A percentile compares a stretch with the other conserved stretches of the same genome.
Conservation (phyloP, 1,139 yeast species). For the Suhomyces chickasaworum region DNA sequence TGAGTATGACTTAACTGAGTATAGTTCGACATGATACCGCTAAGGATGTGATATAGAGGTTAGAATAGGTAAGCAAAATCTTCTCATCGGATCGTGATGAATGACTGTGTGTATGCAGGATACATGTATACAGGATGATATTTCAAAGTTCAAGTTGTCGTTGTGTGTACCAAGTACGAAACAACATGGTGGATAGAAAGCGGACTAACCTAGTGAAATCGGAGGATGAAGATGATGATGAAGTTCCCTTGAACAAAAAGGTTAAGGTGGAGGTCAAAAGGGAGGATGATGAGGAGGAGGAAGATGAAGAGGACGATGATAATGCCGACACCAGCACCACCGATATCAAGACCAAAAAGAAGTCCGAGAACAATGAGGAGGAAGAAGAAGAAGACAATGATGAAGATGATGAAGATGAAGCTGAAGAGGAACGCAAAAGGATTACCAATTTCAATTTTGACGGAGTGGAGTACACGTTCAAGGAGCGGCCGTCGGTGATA, state of each 20-base stretch:
- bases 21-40: slow-evolving; percentile 47
- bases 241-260: slow-evolving; percentile 39
- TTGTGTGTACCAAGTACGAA: not conserved
- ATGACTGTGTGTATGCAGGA: not conserved
- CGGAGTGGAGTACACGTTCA: slow-evolving; percentile 81
- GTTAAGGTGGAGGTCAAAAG: slow-evolving; percentile 23
- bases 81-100: slow-evolving; percentile 4
- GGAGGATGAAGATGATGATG: slow-evolving; percentile 34
- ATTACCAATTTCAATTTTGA: slow-evolving; percentile 53
- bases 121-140: not conserved
- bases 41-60: not conserved
- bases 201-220: slow-evolving; percentile 26
- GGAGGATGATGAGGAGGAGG: slow-evolving; percentile 18
- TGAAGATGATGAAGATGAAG: slow-evolving; percentile 53
- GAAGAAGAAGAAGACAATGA: slow-evolving; percentile 21
- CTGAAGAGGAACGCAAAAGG: slow-evolving; percentile 52
- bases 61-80: slow-evolving; percentile 2
- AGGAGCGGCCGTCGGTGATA: slow-evolving; percentile 89
- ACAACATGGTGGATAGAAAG: slow-evolving; percentile 36
- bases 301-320: slow-evolving; percentile 18
- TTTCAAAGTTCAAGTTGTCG: not conserved
- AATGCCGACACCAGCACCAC: slow-evolving; percentile 12
- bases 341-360: slow-evolving; percentile 15
- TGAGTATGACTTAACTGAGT: slow-evolving; percentile 42
- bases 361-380: slow-evolving; percentile 18